These are phyloP conservation scores for Scytalidium sp. DNA, from an alignment of 2,329 filamentous ascomycete species.

Conservation along the genomic window DNA sequence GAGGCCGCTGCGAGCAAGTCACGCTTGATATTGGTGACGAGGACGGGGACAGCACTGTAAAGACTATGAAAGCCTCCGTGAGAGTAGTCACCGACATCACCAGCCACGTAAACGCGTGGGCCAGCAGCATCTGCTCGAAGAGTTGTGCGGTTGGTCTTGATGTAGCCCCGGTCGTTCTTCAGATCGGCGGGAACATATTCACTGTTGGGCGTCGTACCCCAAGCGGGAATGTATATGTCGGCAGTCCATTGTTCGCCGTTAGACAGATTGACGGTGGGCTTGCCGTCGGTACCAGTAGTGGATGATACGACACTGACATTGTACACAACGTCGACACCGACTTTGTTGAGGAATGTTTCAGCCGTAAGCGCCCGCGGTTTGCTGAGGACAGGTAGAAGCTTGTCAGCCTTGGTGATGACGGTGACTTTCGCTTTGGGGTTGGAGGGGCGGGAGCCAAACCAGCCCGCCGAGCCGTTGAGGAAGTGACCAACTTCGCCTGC, in stretches of 20 bases:
- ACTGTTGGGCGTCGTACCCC: conserved; percentile 38
- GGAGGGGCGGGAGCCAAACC: not conserved
- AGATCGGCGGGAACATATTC: conserved; percentile 42
- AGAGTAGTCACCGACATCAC: conserved; percentile 42
- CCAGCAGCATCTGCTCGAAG: conserved; percentile 33
- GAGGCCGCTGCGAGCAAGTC: conserved; percentile 30
- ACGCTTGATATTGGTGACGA: conserved; percentile 40
- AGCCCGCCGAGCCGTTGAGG: not conserved
- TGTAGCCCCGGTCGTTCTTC: conserved; percentile 42
- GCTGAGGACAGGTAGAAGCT: conserved; percentile 7
- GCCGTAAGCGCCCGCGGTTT: conserved; percentile 11
- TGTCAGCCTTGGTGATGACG: conserved; percentile 9
- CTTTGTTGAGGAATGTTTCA: conserved; percentile 41
- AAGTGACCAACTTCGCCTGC: conserved; percentile 24
- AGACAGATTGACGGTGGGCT: conserved; percentile 36
- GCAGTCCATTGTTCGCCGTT: conserved; percentile 39
- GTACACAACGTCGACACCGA: conserved; percentile 47
- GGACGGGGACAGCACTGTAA: conserved; percentile 33
- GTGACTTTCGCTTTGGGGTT: conserved; percentile 14
- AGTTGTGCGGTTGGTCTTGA: conserved; percentile 42
- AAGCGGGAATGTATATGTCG: conserved; percentile 45
- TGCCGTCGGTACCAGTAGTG: conserved; percentile 17
- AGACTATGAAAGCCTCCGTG: conserved; percentile 39
- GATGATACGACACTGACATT: conserved; percentile 35
- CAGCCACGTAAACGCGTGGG: conserved; percentile 38